Evolutionary conservation across 306 rosid species (phyloP).

Genomic region (Cucumis hystrix): DNA sequence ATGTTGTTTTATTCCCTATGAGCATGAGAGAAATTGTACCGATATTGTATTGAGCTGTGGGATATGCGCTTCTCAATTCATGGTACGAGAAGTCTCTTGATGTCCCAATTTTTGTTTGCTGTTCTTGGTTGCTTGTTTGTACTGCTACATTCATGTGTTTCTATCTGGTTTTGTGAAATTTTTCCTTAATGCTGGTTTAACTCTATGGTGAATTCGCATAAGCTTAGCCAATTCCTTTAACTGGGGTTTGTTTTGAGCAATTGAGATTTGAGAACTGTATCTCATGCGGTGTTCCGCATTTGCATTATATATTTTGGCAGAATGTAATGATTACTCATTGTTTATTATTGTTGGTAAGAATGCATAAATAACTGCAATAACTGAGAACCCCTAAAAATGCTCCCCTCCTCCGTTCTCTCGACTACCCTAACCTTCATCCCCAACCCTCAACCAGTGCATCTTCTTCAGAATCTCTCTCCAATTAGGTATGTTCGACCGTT

Average conservation of each 20-base stretch:
- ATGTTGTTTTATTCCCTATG: background rate
- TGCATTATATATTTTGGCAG: background rate
- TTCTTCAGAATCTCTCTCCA: no score
- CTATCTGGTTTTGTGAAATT: background rate
- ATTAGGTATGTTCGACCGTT: no score
- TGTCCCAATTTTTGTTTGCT: background rate
- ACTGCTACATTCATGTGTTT: background rate
- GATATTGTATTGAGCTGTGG: background rate
- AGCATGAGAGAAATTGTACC: background rate
- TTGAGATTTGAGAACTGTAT: background rate
- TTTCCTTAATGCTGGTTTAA: background rate
- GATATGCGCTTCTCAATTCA: background rate
- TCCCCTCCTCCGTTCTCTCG: no score
- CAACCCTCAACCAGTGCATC: no score
- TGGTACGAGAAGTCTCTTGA: background rate
- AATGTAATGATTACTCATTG: background rate
- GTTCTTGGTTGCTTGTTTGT: background rate
- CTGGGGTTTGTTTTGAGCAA: background rate
- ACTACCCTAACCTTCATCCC: no score
- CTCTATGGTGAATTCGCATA: background rate
- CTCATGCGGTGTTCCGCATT: background rate
- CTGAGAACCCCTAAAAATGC: no score
- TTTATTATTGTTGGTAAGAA: background rate
- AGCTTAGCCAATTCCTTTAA: background rate
- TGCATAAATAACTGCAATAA: background rate